Evolutionary conservation across 1,139 yeast genomes (phyloP), one percentile per base, ranked within the genome.

Genomic region (Ashbya aceris): DNA sequence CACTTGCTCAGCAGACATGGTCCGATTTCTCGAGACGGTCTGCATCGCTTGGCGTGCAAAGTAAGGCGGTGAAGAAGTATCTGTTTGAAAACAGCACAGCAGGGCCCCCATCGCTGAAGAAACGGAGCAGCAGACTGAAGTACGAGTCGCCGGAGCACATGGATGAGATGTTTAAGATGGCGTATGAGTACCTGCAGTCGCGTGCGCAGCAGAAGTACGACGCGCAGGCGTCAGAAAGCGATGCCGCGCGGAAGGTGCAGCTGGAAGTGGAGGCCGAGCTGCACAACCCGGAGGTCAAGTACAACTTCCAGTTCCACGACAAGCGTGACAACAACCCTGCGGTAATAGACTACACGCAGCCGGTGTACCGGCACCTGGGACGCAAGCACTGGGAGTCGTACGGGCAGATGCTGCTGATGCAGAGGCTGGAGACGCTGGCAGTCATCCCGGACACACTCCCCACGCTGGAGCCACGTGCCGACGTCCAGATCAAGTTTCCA

Each of bases 401-500:
- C 50, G 81, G 76, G 39, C 61, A 52, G 41, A 60, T 60, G 64
- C 43, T 60, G 23, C 40, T 59, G 35, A 60, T 60, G 64, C 97
- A 91, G 67, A 78, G 97, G 67, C 65, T 93, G 46, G 98, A 91
- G 65, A 80, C 84, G 46, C 67, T 87, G 51, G 75, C 75, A 40
- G 86, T 86, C 40, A 83, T 93, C 49, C 98, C 98, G 27, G 98
- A 91, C 60, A 87, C 97, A 2, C 61, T 91, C 59, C 93, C 97
- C 20, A 86, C 97, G 0, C 65, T 91, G 45, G 79, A 74, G n/a
- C 97, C 98, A 13, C 67, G 71, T 49, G 93, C 77, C 11, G 85
- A 83, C 41, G 86, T 91, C 8, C 69, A 75, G 41, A 62, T 93
- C 39, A 80, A 77, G 63, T 91, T 91, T 60, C 70, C 76, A 2